Evolutionary conservation across 2,329 filamentous ascomycete genomes (phyloP).

Genomic region (Hypomyces perniciosus): DNA sequence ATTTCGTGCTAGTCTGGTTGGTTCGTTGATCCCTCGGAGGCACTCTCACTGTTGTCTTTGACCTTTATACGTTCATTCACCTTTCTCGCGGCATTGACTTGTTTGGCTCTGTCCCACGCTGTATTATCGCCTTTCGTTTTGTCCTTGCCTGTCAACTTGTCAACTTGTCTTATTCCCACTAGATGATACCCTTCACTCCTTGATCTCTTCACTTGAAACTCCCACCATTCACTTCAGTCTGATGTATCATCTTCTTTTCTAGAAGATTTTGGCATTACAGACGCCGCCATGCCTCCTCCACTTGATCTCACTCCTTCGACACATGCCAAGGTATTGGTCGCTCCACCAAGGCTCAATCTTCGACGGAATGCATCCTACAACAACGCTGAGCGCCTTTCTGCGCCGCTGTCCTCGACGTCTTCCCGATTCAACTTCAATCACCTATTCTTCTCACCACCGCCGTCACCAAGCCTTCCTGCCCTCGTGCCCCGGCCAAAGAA

Average conservation of each 20-base stretch:
- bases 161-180: neutral
- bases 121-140: too few relatives aligned
- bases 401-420: constrained; percentile 52
- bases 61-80: neutral
- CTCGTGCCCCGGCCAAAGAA: constrained; percentile 61
- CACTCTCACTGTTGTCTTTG: neutral
- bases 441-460: constrained; percentile 59
- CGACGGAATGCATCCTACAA: constrained; percentile 53
- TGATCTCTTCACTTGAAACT: neutral
- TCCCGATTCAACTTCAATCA: constrained; percentile 62
- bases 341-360: constrained; percentile 52
- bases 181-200: neutral
- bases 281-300: constrained; percentile 37
- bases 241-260: neutral
- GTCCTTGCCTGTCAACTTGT: neutral
- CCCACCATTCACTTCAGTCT: neutral
- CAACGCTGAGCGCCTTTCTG: constrained; percentile 40
- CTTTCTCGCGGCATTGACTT: too few relatives aligned
- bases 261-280: neutral
- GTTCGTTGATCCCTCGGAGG: neutral
- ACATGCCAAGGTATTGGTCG: constrained; percentile 46
- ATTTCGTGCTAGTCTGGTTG: neutral
- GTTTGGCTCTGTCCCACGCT: too few relatives aligned
- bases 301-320: constrained; percentile 40
- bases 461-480: constrained; percentile 65